phyloP scores from a whole-genome alignment of 2,329 filamentous ascomycete genomes.

The Boeremia exigua region DNA sequence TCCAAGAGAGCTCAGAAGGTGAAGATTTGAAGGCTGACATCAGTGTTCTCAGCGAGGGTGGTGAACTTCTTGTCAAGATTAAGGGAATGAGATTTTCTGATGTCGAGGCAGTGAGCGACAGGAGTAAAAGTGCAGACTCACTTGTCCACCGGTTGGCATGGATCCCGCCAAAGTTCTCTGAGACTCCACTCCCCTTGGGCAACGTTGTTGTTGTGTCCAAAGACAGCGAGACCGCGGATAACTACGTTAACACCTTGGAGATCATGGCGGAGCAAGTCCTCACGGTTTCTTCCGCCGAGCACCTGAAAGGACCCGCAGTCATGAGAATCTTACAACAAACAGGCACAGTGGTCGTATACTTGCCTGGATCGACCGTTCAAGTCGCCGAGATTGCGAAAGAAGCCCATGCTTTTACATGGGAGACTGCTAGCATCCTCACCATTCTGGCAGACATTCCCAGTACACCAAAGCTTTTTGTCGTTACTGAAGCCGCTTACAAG shows the following conservation, averaged over 20 bases:
- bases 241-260: constrained; percentile 26
- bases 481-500: constrained; percentile 36
- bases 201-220: constrained; percentile 37
- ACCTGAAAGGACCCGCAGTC: constrained; percentile 12
- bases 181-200: constrained; percentile 35
- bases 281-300: constrained; percentile 6
- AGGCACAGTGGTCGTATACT: constrained; percentile 22
- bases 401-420: constrained; percentile 27
- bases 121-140: constrained; percentile 31
- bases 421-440: constrained; percentile 28
- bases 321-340: constrained; percentile 12
- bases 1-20: constrained; percentile 35
- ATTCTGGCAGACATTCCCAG: constrained; percentile 14
- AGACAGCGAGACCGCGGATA: constrained; percentile 21
- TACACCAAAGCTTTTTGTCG: constrained; percentile 35
- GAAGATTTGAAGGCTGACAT: constrained; percentile 40
- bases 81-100: constrained; percentile 49
- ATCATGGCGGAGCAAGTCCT: constrained; percentile 2
- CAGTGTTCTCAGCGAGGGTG: constrained; percentile 34
- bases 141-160: constrained; percentile 50
- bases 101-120: constrained; percentile 44
- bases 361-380: constrained; percentile 16
- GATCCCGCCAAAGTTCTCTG: constrained; percentile 44
- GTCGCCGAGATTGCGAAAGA: constrained; percentile 12
- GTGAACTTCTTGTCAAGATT: constrained; percentile 42